Conservation (phyloP, 345 rosid species). For the Citrus mangshanensis region DNA sequence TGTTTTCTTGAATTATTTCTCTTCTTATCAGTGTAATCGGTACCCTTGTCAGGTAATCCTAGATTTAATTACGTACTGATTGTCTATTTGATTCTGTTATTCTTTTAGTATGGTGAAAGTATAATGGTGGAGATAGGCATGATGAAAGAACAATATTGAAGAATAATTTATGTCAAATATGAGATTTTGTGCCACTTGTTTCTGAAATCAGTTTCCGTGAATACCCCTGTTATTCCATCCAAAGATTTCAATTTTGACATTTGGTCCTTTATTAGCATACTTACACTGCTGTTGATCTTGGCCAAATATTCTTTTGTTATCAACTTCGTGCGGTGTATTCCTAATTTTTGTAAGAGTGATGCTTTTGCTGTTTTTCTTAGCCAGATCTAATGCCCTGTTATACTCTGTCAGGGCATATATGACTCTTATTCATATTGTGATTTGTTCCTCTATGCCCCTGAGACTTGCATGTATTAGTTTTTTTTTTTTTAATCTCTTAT, state of each 20-base stretch:
- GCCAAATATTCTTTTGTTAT: no score
- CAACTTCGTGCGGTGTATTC: no score
- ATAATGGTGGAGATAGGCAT: neutral
- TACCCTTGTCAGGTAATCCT: neutral
- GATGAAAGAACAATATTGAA: neutral
- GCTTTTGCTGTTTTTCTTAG: neutral
- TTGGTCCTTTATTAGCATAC: no score
- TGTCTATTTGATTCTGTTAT: neutral
- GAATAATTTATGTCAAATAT: neutral
- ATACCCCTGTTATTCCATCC: no score
- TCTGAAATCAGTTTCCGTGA: neutral
- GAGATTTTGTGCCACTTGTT: neutral
- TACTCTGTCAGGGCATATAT: no score
- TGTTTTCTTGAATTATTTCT: neutral
- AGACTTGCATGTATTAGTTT: neutral
- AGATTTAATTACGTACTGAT: neutral
- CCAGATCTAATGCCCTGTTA: neutral
- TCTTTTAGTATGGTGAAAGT: neutral
- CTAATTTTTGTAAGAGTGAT: neutral
- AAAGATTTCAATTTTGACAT: no score
- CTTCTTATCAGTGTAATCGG: neutral
- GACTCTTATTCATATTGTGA: neutral
- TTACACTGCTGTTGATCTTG: no score
- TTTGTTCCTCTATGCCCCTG: neutral
- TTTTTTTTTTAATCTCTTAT: neutral